Conservation (phyloP, 805 yeast species). For the Wickerhamiella azyma region DNA sequence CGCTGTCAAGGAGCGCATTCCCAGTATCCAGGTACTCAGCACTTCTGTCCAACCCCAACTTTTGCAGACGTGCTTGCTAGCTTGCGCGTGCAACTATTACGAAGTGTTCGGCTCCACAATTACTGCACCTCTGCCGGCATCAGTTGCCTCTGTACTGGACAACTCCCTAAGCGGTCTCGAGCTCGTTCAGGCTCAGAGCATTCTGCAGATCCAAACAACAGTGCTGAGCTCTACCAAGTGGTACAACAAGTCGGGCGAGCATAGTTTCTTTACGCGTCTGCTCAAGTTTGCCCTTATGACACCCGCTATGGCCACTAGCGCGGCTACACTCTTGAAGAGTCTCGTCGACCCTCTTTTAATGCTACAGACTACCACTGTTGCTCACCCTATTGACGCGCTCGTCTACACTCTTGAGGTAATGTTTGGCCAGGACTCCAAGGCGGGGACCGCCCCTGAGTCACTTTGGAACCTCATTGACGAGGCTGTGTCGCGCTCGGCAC, state of each 20-base stretch:
- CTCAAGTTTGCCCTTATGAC: slow-evolving; percentile 36
- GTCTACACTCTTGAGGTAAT: slow-evolving; percentile 34
- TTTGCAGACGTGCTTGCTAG: slow-evolving; percentile 11
- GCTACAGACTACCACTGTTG: slow-evolving; percentile 37
- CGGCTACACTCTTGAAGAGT: slow-evolving; percentile 35
- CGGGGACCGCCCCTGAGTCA: too few relatives aligned
- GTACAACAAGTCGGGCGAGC: slow-evolving; percentile 48
- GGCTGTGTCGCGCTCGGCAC: slow-evolving; percentile 51
- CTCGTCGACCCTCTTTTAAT: slow-evolving; percentile 40
- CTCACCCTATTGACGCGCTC: slow-evolving; percentile 44
- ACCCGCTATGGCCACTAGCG: slow-evolving; percentile 29
- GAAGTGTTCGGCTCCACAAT: slow-evolving; percentile 4
- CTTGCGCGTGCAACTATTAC: slow-evolving; percentile 8
- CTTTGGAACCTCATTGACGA: slow-evolving; percentile 65
- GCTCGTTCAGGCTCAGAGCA: slow-evolving; percentile 25
- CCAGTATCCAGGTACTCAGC: slow-evolving; percentile 21
- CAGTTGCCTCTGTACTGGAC: neutral
- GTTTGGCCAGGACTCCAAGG: slow-evolving; percentile 18
- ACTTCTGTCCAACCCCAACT: slow-evolving; percentile 9
- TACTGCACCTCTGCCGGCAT: slow-evolving; percentile 10
- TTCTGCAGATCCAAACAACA: slow-evolving; percentile 46
- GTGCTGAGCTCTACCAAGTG: slow-evolving; percentile 49
- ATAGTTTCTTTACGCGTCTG: slow-evolving; percentile 56
- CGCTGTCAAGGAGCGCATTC: slow-evolving; percentile 24
- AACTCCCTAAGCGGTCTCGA: slow-evolving; percentile 15